Conservation (phyloP, 78 protist genomes). For the Anaeramoeba ignava region DNA sequence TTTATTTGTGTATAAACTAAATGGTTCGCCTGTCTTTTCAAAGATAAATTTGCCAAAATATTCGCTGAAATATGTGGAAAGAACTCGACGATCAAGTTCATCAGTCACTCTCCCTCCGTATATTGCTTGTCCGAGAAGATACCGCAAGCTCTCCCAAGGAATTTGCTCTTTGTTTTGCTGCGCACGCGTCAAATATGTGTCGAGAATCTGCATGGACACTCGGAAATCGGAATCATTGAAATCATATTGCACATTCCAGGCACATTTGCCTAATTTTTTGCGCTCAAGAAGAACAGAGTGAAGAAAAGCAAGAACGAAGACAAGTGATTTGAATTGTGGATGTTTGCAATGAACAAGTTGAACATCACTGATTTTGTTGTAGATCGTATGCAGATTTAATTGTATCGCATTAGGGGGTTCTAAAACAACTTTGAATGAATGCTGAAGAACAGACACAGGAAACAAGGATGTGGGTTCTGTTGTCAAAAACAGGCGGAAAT, state of each 20-base stretch:
- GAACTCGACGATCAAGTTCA: constrained; percentile 66
- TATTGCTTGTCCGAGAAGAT: constrained; percentile 85
- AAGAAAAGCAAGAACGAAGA: constrained; percentile 75
- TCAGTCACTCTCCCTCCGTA: constrained; percentile 89
- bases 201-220: constrained; percentile 39
- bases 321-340: constrained; percentile 56
- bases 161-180: constrained; percentile 34
- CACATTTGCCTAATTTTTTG: constrained; percentile 81
- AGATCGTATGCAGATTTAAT: constrained; percentile 60
- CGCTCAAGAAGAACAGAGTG: constrained; percentile 90
- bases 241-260: constrained; percentile 83
- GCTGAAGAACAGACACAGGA: constrained; percentile 82
- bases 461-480: constrained; percentile 77
- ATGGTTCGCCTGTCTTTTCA: constrained; percentile 74
- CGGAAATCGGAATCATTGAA: constrained; percentile 81
- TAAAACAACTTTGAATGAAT: constrained; percentile 79
- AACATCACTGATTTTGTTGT: constrained; percentile 45
- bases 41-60: constrained; percentile 88
- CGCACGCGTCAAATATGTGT: constrained; percentile 45
- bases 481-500: constrained; percentile 83
- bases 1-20: constrained; percentile 47
- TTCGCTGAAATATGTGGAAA: constrained; percentile 77
- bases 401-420: constrained; percentile 87
- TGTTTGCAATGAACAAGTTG: constrained; percentile 45
- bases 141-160: constrained; percentile 76